Evolutionary conservation across 352 stramenopile species (phyloP), one percentile per base, ranked within the genome.

Genomic region (Phytopythium litorale): DNA sequence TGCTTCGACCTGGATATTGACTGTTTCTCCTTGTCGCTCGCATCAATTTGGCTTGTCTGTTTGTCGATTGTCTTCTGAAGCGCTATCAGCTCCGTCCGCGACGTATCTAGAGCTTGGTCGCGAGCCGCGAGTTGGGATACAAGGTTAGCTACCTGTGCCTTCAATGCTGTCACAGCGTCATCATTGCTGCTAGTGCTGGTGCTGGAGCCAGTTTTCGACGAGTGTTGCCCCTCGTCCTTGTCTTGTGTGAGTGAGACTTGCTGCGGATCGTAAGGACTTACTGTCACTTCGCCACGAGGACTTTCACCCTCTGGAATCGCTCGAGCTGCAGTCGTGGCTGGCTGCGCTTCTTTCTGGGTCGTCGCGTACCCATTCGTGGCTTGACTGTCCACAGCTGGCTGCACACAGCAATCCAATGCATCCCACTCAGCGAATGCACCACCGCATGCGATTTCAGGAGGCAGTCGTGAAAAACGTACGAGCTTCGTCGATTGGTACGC

Each of bases 11-110:
- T 53, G 7, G 58, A 25, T 11, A 72, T 40, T 21, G 76, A 58
- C 1, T 80, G 66, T 25, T 60, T 64, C 55, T 79, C 65, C 50
- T 68, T 76, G 12, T 49, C 37, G 40, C 38, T 69, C 19, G 59
- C 54, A 11, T 74, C 62, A 28, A 76, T 33, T 13, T 71, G 63
- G 51, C 67, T 55, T 23, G 62, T 64, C 7, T 65, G 67, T 4
- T 67, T 60, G 13, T 16, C 56, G 13, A 79, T 42, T 32, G 70
- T 70, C 2, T 58, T 51, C 3, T 69, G 58, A 33, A 80, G 35
- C 25, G 69, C 53, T 9, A 18, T 25, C 9, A 76, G 46, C 4
- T 74, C 70, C 13, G 30, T 63, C 51, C 66, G 62, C 30, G 60
- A 30, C 28, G 16, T 57, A 56, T 74, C 55, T 18, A 70, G 54